Evolutionary conservation across 352 stramenopile species (phyloP), one percentile per base, ranked within the genome.

Genomic region (Aphanomyces stellatus): DNA sequence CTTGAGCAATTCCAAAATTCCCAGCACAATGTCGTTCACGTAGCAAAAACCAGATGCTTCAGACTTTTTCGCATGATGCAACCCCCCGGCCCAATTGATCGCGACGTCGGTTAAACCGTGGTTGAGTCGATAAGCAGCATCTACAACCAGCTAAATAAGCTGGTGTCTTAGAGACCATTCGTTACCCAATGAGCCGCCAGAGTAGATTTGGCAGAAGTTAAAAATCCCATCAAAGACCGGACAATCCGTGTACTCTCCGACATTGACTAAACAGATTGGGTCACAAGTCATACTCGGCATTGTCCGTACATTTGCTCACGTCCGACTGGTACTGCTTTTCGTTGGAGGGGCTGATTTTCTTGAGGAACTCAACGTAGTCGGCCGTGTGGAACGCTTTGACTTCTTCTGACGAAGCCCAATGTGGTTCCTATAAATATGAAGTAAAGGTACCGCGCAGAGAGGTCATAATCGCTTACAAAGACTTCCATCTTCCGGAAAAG

Each of bases 401-500:
- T 46, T 46, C 37, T 53, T 53, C 17, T 22, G 46, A 28, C 46
- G 46, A 22, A 8, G 46, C 46, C 46, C 46, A 53, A 28, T 53
- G 46, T 28, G 46, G 46, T 53, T 46, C 37, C 37, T 99, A 76
- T 99, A 97, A 22, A 97, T 97, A 24, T 96, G 99, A 59, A 99
- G 96, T 15, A 97, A 88, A 4, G n/a, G n/a, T n/a, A n/a, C n/a
- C n/a, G n/a, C n/a, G n/a, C n/a, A n/a, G n/a, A n/a, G n/a, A n/a
- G n/a, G n/a, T n/a, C n/a, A n/a, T n/a, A n/a, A 46, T 11, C 37
- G n/a, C 87, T 71, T 87, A 95, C 87, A 53, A 97, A 99, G 63
- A 99, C 94, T 77, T 99, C 95, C 96, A 99, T 99, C 82, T 98
- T 88, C 76, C 96, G 96, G 75, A 98, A 99, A 27, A 99, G 83